Base-by-base conservation (phyloP, 2,329 filamentous ascomycete genomes). In the Diaporthe longicolla region DNA sequence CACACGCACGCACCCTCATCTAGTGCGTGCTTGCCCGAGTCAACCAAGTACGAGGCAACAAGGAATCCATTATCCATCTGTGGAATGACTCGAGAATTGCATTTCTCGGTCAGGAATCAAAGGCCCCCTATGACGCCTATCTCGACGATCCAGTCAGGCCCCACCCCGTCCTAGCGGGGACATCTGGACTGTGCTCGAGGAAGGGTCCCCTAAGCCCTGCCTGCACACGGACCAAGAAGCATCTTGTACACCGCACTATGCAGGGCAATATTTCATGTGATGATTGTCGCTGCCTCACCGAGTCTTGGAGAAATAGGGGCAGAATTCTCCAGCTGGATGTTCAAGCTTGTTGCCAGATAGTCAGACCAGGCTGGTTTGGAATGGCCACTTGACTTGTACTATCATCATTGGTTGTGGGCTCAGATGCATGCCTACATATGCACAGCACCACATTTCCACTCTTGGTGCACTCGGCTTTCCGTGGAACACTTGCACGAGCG, bases 41-140 rank as follows among this genome's bases (percentile, higher is more conserved):
- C 63, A 54, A 68, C 63, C 40, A 43, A 43, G 40, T 26, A 19
- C 32, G 45, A 54, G 63, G 48, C 32, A 21, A 10, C 24, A 21
- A 29, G 45, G 45, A 66, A 9, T 8, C 45, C 45, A 24, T 24
- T 7, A 26, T 26, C 29, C 29, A 32, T 35, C 32, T 37, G 32
- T 21, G 48, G 32, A 68, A 68, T 68, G 63, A 68, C 63, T 68
- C 63, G 48, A 68, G 48, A 52, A 54, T 54, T 24, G 63, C 45
- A 50, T 52, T 29, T 50, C 55, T 37, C 45, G n/a, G 45, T 26
- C 45, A 37, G 61, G 11, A 52, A 66, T 24, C 61, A 66, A 19
- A 37, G 19, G 45, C 61, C 61, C 61, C 45, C 61, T 52, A 66
- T 66, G 61, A 66, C 61, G 61, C 43, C 61, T 66, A 50, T 35